Base-by-base conservation (phyloP, 257 asterid species). In the Jacaranda copaia region DNA sequence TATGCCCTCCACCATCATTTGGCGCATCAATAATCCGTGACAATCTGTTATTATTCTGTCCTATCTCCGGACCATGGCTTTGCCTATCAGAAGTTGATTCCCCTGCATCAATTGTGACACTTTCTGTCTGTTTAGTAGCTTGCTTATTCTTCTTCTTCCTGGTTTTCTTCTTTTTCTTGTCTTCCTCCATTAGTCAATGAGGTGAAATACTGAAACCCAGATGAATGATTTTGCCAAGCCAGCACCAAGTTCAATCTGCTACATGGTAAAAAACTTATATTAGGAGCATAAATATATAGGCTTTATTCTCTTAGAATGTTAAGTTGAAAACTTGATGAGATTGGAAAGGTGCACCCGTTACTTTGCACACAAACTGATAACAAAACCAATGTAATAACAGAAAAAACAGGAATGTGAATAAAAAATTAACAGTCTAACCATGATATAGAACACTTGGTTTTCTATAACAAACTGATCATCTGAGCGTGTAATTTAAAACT, bases 61-160 rank as follows among this genome's bases (percentile, higher is more conserved):
- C 78, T 19, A 12, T 59, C 51, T 80, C 85, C 20, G 38, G 65
- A 45, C 20, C 83, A 68, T 66, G 84, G 72, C 79, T 80, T 63
- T 84, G 83, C 73, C 77, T 39, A 76, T 74, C 69, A 74, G 87
- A 55, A 74, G 77, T 80, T 32, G 84, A 81, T 70, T 85, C 87
- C 14, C 68, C 70, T 3, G 62, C 89, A 70, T 85, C 86, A 58
- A 58, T 63, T 5, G 74, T 36, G 58, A 72, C 87, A 85, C 72
- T 81, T 62, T 88, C 96, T 48, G 81, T 64, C 18, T 64, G 76
- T 64, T 77, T 88, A 68, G 80, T 79, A 45, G 83, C 77, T 65
- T 85, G 93, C 84, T 86, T 89, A 82, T 89, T 93, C 85, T 89
- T 92, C 85, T 89, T 93, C 82, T 87, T 90, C 74, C 75, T 92